phyloP scores from a whole-genome alignment of 306 rosid genomes.

The Crataegus laevigata region DNA sequence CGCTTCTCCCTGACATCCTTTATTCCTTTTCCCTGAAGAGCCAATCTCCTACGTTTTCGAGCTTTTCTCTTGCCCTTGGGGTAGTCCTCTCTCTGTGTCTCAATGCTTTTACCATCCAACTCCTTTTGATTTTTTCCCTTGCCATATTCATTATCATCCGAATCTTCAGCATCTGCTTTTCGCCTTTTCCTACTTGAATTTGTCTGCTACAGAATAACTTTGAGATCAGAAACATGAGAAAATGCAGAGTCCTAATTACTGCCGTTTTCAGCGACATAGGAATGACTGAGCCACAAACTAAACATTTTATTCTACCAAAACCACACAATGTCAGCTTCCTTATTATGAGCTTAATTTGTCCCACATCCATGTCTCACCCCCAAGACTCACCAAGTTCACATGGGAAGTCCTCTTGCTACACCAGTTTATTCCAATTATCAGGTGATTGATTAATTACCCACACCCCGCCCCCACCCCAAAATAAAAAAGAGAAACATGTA shows the following conservation, averaged over 20 bases:
- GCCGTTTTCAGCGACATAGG: too few species aligned
- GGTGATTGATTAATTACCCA: too few species aligned
- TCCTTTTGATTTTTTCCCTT: constrained; percentile 52
- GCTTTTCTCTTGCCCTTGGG: constrained; percentile 97
- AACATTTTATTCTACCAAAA: too few species aligned
- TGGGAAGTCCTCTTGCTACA: too few species aligned
- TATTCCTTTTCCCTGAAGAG: constrained; percentile 85
- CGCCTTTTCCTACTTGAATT: constrained; percentile 81
- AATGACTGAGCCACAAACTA: too few species aligned
- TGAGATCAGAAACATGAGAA: constrained; percentile 15
- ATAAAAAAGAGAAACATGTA: too few species aligned
- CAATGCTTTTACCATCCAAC: constrained; percentile 63
- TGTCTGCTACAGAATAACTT: constrained; percentile 48
- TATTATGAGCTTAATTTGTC: too few species aligned
- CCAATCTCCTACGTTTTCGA: constrained; percentile 81
- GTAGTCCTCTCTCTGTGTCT: constrained; percentile 70
- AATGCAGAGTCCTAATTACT: background rate
- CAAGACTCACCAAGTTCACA: too few species aligned
- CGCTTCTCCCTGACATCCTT: constrained; percentile 70
- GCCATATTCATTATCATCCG: constrained; percentile 66
- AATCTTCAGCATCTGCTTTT: constrained; percentile 78
- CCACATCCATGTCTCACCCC: too few species aligned
- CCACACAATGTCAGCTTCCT: too few species aligned
- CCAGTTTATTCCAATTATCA: too few species aligned
- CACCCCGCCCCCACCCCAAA: too few species aligned